Evolutionary conservation across 78 protist species (phyloP).

Genomic region (Dictyostelium brefeldianum): DNA sequence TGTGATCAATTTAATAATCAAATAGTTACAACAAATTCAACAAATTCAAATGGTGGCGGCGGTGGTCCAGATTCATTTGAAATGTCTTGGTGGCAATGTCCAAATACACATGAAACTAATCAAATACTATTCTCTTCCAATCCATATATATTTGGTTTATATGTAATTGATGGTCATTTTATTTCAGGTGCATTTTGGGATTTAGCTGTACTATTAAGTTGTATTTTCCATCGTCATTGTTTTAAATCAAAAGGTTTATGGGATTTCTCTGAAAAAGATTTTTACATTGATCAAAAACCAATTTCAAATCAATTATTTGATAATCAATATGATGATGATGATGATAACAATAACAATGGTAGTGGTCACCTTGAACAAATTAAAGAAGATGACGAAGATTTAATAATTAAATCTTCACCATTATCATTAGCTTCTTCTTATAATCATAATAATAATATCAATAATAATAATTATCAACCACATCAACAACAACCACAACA

Average conservation of each 20-base stretch:
- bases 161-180: constrained; percentile 43
- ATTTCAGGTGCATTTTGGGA: constrained; percentile 73
- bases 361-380: not conserved
- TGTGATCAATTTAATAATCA: constrained; percentile 15
- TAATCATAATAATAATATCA: constrained; percentile 21
- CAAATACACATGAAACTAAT: not conserved
- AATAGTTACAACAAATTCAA: not conserved
- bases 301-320: not conserved
- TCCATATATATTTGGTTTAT: constrained; percentile 47
- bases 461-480: not conserved
- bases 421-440: not conserved
- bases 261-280: constrained; percentile 52
- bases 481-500: too few relatives aligned
- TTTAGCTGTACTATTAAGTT: constrained; percentile 50
- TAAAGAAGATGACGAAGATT: not conserved
- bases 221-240: constrained; percentile 79
- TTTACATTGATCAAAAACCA: constrained; percentile 20
- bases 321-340: not conserved
- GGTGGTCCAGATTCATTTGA: too few relatives aligned
- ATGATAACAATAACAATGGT: not conserved
- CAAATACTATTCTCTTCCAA: not conserved
- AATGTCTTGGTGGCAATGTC: not conserved
- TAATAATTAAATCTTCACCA: not conserved
- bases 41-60: not conserved
- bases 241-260: constrained; percentile 68